Evolutionary conservation across 2,329 filamentous ascomycete genomes (phyloP), one percentile per base, ranked within the genome.

Genomic region (Aspergillus sp.): DNA sequence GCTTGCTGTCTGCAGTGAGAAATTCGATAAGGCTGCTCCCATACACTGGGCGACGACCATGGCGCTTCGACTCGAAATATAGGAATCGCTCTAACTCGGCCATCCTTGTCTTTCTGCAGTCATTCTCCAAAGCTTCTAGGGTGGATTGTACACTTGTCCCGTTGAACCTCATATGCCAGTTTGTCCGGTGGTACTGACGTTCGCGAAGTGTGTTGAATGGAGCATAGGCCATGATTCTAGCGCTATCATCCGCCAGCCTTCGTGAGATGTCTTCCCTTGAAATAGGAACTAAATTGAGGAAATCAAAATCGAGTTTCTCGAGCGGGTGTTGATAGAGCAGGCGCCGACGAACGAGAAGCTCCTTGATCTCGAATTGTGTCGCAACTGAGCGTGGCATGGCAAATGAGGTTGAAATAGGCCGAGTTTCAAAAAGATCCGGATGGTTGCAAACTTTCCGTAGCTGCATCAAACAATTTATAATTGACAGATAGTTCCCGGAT

Each of bases 381-480:
- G 87, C 80, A 3, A 91, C 87, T 3, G 93, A 96, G 62, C 83
- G 89, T 24, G 85, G 82, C 89, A 98, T 96, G 3, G 92, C 91
- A 73, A 97, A 96, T 1, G 95, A 98, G 0, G 93, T 99, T 76
- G 96, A 95, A 67, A 99, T 98, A 1, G 92, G 93, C 15, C 95
- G 86, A 58, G 96, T 96, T 65, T 98, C 90, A 68, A 99, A 99
- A 8, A 99, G 82, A 75, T 99, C 95, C 0, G 95, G 96, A 70
- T 99, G 95, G 66, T 99, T 99, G 81, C 95, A 99, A 51, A 99
- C 96, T 73, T 98, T 97, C 48, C 95, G 87, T 53, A 99, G 81
- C 71, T 96, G 95, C 92, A 99, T 96, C 51, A 99, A 79, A 74
- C 96, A 98, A 72, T 97, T 96, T 76, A 98, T 98, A 71, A 99